A percentile compares a stretch with the other conserved stretches of the same genome.
Evolutionary conservation across 2,329 filamentous ascomycete species (phyloP).

Genomic region (Fusarium sp.): DNA sequence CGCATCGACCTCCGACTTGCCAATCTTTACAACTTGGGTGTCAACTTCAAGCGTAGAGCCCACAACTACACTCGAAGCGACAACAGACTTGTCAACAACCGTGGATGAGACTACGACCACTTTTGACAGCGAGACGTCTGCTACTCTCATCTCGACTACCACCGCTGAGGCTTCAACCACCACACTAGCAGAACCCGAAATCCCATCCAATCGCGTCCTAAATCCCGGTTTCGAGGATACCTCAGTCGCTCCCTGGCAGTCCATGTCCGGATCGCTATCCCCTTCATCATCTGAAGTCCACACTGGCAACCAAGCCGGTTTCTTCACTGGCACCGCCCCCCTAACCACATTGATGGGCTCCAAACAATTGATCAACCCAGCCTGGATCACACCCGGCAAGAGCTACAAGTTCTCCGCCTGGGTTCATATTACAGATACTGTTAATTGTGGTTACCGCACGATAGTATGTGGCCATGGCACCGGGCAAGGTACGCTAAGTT

Average conservation of each 20-base stretch:
- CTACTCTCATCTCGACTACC: not conserved
- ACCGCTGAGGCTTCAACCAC: not conserved
- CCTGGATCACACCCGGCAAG: not conserved
- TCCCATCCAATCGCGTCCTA: not conserved
- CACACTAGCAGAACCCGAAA: not conserved
- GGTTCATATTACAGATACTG: not conserved
- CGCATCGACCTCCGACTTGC: not conserved
- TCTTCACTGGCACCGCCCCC: not conserved
- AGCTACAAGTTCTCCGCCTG: not conserved
- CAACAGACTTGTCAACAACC: not conserved
- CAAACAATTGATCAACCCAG: not conserved
- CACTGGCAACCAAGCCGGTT: not conserved
- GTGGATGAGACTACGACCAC: not conserved
- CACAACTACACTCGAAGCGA: not conserved
- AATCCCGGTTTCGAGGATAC: not conserved
- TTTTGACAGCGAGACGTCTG: not conserved
- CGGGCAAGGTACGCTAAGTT: not conserved
- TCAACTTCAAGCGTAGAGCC: not conserved
- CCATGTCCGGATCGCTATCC: not conserved
- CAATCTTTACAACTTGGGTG: not conserved
- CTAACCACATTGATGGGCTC: not conserved
- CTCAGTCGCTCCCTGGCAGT: not conserved
- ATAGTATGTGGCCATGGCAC: not conserved
- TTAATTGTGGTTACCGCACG: not conserved
- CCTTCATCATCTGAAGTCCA: not conserved